phyloP scores from a whole-genome alignment of 2,329 filamentous ascomycete genomes.

The Colletotrichum lupini region DNA sequence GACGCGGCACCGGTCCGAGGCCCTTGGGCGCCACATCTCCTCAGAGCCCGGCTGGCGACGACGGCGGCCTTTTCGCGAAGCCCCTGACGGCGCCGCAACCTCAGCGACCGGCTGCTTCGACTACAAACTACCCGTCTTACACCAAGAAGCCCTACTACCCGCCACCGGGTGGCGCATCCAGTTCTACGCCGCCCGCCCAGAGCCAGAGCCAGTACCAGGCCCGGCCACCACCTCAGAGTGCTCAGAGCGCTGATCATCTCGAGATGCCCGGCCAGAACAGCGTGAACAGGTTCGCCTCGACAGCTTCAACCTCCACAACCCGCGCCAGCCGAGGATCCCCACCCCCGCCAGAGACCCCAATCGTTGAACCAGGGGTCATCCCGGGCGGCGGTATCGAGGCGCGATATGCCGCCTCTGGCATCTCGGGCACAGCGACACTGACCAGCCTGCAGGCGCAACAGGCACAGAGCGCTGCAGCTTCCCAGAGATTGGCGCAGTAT shows the following conservation, averaged over 20 bases:
- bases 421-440: conserved; percentile 85
- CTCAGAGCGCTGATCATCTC: conserved; percentile 45
- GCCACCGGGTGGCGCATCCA: conserved; percentile 55
- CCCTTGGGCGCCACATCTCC: conserved; percentile 78
- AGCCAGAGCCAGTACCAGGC: conserved; percentile 45
- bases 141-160: conserved; percentile 71
- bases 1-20: conserved; percentile 83
- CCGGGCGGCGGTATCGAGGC: conserved; percentile 88
- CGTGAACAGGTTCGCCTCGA: conserved; percentile 77
- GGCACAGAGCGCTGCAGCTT: conserved; percentile 79
- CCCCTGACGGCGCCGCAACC: conserved; percentile 61
- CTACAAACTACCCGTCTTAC: conserved; percentile 59
- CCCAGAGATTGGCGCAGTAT: conserved; percentile 85
- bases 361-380: conserved; percentile 77
- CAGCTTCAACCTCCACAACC: conserved; percentile 92
- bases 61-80: conserved; percentile 83
- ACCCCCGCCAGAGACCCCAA: conserved; percentile 92
- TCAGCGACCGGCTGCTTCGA: conserved; percentile 51
- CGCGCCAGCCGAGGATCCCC: conserved; percentile 92
- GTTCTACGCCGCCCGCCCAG: conserved; percentile 34
- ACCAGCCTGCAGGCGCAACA: conserved; percentile 75
- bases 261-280: conserved; percentile 56
- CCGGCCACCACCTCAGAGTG: conserved; percentile 37
- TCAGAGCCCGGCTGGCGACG: conserved; percentile 79
- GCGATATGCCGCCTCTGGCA: conserved; percentile 90